Conservation (phyloP, 2,329 filamentous ascomycete species). For the Lecanicillium sp. region DNA sequence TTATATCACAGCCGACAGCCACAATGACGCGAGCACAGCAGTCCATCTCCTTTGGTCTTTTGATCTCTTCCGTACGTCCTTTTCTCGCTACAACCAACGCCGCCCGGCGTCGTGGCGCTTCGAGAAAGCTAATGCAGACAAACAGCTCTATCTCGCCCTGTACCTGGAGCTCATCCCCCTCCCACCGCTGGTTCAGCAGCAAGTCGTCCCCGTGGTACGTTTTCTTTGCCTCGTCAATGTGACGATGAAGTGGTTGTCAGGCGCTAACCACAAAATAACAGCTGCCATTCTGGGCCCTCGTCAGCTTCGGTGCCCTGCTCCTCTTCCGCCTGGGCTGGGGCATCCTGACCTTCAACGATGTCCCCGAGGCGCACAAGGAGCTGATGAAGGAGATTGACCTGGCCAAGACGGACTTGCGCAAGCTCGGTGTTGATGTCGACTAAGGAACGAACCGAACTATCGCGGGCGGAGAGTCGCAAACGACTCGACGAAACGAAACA, state of each 20-base stretch:
- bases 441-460: conserved; percentile 25
- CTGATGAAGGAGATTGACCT: conserved; percentile 76
- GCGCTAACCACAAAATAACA: conserved; percentile 26
- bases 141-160: conserved; percentile 83
- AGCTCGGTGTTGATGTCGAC: conserved; percentile 72
- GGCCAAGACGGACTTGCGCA: conserved; percentile 66
- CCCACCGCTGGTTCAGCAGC: conserved; percentile 66
- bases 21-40: conserved; percentile 92
- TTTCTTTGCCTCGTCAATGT: conserved; percentile 1
- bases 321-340: conserved; percentile 88
- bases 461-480: background rate
- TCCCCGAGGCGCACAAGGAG: conserved; percentile 82
- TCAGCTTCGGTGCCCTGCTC: conserved; percentile 86
- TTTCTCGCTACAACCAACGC: background rate
- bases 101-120: background rate
- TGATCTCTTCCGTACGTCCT: conserved; percentile 70
- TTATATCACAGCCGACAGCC: conserved; percentile 13
- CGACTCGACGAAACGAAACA: background rate
- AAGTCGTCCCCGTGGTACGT: conserved; percentile 85
- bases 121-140: conserved; percentile 10
- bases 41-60: conserved; percentile 78
- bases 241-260: too few relatives aligned
- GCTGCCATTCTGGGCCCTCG: conserved; percentile 89
- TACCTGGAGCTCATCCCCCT: conserved; percentile 79
- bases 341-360: conserved; percentile 94